Base-by-base conservation (phyloP, 2,329 filamentous ascomycete species). In the Celoporthe dispersa region DNA sequence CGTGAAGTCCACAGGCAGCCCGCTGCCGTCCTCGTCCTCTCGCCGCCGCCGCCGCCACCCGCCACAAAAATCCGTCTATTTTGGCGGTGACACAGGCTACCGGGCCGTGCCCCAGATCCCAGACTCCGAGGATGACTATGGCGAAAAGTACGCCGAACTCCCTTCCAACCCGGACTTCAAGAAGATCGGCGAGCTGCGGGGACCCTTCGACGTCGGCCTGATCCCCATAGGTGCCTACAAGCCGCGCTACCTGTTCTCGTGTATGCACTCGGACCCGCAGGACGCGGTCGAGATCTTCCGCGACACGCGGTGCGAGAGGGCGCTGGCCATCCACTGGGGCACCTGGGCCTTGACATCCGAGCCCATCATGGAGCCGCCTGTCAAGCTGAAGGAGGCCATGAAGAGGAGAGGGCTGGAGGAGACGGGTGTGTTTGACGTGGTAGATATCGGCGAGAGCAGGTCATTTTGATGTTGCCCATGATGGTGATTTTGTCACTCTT, bases 141-240 rank as follows among this genome's bases (percentile, higher is more conserved):
- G 85, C 8, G 82, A 88, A 0, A 87, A 90, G 70, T 90, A 90
- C 75, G 83, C 90, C 22, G 83, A 90, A 66, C 81, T 91, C 22
- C 94, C 94, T 5, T 82, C 84, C 31, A 97, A 93, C 77, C 94
- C 94, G 9, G 93, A 94, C 64, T 98, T 98, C 82, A 87, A 88
- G 72, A 87, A 97, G 79, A 94, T 98, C 72, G 95, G 95, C 72
- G 82, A 89, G 22, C 86, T 91, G 66, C 86, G 93, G 44, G 94
- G 95, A 0, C 93, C 94, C 0, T 97, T 98, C 76, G 94, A 98
- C 78, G 87, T 98, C 8, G 95, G 95, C 0, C 82, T 98, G 68
- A 96, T 98, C 73, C 95, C 95, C 53, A 98, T 98, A 74, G 95
- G 95, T 67, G 95, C 94, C 1, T 98, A 98, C 80, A 84, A 88